Evolutionary conservation across 768 basidiomycete species (phyloP), one percentile per base, ranked within the genome.

Genomic region (Amanita molliuscula): DNA sequence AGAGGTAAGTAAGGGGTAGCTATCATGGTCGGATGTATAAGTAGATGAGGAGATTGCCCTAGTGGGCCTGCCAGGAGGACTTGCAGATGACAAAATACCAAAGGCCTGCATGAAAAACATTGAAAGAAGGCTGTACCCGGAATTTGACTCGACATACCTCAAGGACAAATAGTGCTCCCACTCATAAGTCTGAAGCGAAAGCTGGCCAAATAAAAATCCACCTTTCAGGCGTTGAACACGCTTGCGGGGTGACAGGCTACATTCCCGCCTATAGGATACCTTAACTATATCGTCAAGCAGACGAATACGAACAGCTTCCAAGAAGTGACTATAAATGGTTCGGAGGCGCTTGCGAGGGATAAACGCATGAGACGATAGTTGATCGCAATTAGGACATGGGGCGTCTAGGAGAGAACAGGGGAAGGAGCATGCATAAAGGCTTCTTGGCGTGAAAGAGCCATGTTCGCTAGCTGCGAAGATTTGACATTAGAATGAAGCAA

Each of bases 1-100:
- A 88, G 65, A 7, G 80, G 75, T 40, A 81, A 64, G 57, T 79
- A 78, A 16, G 76, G 72, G 1, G 84, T 84, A 4, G 76, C 62
- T 9, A 71, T 65, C 31, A 86, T 68, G 15, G 76, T 67, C 1
- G 83, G 79, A 51, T 84, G 83, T n/a, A 89, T 64, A 26, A 84
- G 66, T n/a, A 88, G 63, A 50, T 74, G 73, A 9, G 64, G 23
- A 49, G 46, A 36, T 46, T 54, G 55, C n/a, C 52, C 51, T 10
- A 54, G 51, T 1, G 53, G 56, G 23, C 56, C 61, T 7, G 67
- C 62, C 10, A 79, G 65, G 47, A 77, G 73, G 7, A 83, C 58
- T 58, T 83, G 74, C 15, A 88, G 62, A 35, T 78, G 74, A 48
- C 78, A 82, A 54, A 76, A 76, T 3, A 82, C 65, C 29, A 85